Evolutionary conservation across 345 rosid species (phyloP).

Genomic region (Xanthoceras sorbifolium): DNA sequence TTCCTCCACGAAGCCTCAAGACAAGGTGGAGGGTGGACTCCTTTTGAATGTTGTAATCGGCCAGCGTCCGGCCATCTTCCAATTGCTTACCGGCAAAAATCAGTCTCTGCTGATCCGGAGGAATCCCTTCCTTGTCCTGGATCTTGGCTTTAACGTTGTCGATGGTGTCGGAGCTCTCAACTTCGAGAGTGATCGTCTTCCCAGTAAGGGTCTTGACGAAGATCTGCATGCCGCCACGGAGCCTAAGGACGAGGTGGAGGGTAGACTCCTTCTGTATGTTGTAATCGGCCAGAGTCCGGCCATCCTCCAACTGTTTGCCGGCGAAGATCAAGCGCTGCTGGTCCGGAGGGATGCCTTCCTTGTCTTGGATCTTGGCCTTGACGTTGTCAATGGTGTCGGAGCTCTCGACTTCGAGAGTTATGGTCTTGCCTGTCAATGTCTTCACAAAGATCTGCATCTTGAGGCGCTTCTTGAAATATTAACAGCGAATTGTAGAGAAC

Average conservation of each 20-base stretch:
- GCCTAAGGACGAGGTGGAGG: constrained; percentile 26
- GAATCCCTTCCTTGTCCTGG: constrained; percentile 33
- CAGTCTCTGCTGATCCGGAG: constrained; percentile 28
- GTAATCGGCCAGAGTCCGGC: constrained; percentile 24
- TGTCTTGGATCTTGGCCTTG: constrained; percentile 27
- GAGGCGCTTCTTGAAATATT: neutral
- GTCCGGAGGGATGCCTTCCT: constrained; percentile 24
- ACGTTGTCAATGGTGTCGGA: constrained; percentile 23
- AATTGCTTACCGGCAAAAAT: constrained; percentile 31
- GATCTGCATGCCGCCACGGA: constrained; percentile 31
- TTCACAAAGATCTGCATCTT: constrained; percentile 31
- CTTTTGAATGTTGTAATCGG: constrained; percentile 31
- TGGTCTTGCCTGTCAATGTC: constrained; percentile 22
- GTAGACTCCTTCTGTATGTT: constrained; percentile 28
- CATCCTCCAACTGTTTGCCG: constrained; percentile 23
- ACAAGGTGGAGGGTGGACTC: constrained; percentile 33
- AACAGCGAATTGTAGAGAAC: neutral
- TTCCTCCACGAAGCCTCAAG: constrained; percentile 23
- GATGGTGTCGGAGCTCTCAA: constrained; percentile 27
- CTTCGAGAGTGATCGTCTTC: constrained; percentile 26
- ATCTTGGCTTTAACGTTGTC: constrained; percentile 33
- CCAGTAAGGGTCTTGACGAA: constrained; percentile 31
- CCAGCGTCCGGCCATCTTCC: constrained; percentile 30
- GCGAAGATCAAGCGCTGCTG: constrained; percentile 27
- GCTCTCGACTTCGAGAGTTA: constrained; percentile 22